Conservation (phyloP, 2,329 filamentous ascomycete species). For the Xylaria sp. region DNA sequence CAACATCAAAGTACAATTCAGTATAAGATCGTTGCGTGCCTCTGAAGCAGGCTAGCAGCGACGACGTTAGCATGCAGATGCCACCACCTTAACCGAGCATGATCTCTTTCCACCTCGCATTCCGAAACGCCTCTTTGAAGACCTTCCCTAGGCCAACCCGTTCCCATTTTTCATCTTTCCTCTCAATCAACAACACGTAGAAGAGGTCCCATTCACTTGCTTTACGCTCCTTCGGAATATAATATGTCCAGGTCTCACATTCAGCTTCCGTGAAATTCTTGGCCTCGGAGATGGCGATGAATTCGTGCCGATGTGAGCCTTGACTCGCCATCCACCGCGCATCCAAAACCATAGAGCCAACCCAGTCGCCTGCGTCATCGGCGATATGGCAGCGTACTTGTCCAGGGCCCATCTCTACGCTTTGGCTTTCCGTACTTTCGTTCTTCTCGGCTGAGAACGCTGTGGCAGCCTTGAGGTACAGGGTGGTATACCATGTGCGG, state of each 20-base stretch:
- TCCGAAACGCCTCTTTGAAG: constrained; percentile 48
- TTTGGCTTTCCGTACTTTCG: neutral
- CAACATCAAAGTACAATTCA: too few relatives aligned
- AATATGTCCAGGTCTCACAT: constrained; percentile 51
- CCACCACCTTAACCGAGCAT: constrained; percentile 2
- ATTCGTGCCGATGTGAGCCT: constrained; percentile 23
- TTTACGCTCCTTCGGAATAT: constrained; percentile 49
- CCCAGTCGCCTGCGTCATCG: constrained; percentile 49
- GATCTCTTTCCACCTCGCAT: constrained; percentile 16
- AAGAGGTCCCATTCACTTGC: constrained; percentile 51
- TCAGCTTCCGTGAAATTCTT: constrained; percentile 50
- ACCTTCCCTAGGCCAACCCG: constrained; percentile 51
- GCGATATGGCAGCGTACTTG: constrained; percentile 45
- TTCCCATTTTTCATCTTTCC: constrained; percentile 42
- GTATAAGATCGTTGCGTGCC: too few relatives aligned
- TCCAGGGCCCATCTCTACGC: constrained; percentile 5
- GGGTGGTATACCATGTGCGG: constrained; percentile 45
- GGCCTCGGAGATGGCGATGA: constrained; percentile 51
- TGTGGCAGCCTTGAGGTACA: constrained; percentile 37
- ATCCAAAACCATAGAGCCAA: constrained; percentile 48
- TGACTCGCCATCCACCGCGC: constrained; percentile 36
- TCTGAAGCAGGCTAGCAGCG: too few relatives aligned
- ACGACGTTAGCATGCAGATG: neutral
- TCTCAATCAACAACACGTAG: constrained; percentile 48
- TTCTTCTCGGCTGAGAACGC: neutral